A percentile compares a stretch with the other conserved stretches of the same genome.
Conservation (phyloP, 2,329 filamentous ascomycete species). For the Pseudocercospora fijiensis region DNA sequence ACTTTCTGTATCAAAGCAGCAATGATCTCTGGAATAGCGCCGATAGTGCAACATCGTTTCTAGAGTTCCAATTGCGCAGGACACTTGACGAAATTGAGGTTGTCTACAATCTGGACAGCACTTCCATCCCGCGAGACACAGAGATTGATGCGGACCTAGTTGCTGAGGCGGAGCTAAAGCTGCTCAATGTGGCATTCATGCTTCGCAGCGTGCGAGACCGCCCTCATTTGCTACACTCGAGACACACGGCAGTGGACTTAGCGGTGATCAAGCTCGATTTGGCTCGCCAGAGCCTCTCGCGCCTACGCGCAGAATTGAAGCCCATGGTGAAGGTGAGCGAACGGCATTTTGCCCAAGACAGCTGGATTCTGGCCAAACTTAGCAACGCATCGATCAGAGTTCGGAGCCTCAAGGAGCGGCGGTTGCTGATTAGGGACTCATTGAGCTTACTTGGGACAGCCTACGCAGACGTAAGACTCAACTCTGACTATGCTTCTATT, state of each 20-base stretch:
- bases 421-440: background rate
- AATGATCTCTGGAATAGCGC: background rate
- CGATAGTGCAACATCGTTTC: background rate
- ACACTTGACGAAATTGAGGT: background rate
- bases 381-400: background rate
- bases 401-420: background rate
- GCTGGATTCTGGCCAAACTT: slow-evolving; percentile 2
- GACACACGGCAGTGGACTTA: background rate
- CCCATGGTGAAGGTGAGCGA: background rate
- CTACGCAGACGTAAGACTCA: slow-evolving; percentile 2
- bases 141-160: background rate
- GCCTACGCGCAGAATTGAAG: background rate
- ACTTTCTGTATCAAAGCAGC: background rate
- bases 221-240: background rate
- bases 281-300: background rate
- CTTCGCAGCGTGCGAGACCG: background rate
- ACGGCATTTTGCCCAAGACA: background rate
- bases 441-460: background rate
- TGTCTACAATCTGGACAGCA: background rate
- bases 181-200: background rate
- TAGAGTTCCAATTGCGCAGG: background rate
- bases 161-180: background rate
- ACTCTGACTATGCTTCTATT: background rate
- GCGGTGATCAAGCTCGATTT: background rate
- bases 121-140: background rate